Evolutionary conservation across 306 rosid species (phyloP), one percentile per base, ranked within the genome.

Genomic region (Dryas drummondii): DNA sequence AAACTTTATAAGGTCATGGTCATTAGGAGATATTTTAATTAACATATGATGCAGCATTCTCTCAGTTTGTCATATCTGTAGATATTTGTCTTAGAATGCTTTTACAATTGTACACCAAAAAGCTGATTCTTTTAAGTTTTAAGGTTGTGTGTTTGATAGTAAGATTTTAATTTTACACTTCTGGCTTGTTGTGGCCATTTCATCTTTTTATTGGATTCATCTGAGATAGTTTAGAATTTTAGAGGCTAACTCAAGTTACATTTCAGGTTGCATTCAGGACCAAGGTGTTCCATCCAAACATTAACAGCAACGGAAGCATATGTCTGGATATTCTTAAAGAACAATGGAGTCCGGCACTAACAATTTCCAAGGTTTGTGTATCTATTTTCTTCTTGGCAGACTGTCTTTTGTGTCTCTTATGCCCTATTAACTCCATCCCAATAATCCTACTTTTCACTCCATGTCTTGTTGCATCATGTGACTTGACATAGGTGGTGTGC

Each of bases 281-380:
- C 13, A 93, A 90, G 87, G 96, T 93, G n/a, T 93, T 90, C 87
- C 98, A 93, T 81, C 98, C 98, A 37, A 93, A 93, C 81, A 88
- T 93, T 80, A 93, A 90, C 63, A 90, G 94, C 77, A 90, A 90
- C 37, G 98, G 98, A 79, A 93, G 90, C 72, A 93, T 93, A 63
- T 93, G 98, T 73, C 86, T 93, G 74, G 96, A 93, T 83, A 90
- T 90, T 82, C 98, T 93, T 45, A 90, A 90, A 78, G 96, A 90
- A 79, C 96, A 93, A 58, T 93, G 98, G 98, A 90, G 93, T 83
- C 98, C 93, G 14, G 91, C 94, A 27, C 76, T 93, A 51, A 93
- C 98, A 68, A 87, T 93, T 82, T 90, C 97, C 58, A 93, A 90
- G 98, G 98, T 87, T 80, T 76, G 84, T 81, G 9, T 17, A 65